Evolutionary conservation across 2,329 filamentous ascomycete species (phyloP).

Genomic region (Penicillium sp.): DNA sequence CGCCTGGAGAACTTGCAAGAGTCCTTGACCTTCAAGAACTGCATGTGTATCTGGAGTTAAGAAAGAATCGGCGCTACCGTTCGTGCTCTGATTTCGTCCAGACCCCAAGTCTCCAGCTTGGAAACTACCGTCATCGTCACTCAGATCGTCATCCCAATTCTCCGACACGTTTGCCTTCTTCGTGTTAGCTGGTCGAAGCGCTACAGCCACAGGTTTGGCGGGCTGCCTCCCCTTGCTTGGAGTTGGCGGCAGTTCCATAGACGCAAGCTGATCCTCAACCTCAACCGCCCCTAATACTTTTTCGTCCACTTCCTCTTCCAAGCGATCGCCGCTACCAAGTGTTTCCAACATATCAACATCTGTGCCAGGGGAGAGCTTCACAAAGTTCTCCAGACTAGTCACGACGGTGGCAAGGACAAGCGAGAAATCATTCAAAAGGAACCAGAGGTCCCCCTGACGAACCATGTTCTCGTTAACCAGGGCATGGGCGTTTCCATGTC

Average conservation of each 20-base stretch:
- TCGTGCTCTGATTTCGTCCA: conserved; percentile 9
- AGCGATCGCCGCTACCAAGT: background rate
- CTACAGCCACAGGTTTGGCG: conserved; percentile 14
- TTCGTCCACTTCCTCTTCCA: background rate
- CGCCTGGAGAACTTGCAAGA: conserved; percentile 15
- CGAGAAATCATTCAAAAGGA: conserved; percentile 5
- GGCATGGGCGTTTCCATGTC: conserved; percentile 61
- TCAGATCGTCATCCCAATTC: conserved; percentile 1
- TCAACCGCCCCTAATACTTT: background rate
- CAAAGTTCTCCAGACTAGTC: background rate
- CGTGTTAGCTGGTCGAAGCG: conserved; percentile 25
- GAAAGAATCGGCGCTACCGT: conserved; percentile 20
- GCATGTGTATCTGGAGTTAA: background rate
- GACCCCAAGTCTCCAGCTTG: background rate
- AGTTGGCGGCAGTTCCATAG: background rate
- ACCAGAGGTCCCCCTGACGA: conserved; percentile 51
- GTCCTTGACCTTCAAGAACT: background rate
- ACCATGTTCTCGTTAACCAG: conserved; percentile 64
- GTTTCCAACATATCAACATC: background rate
- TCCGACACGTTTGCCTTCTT: conserved; percentile 9
- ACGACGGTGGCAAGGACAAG: background rate
- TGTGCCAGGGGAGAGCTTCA: background rate
- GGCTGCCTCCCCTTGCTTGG: background rate
- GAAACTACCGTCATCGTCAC: background rate
- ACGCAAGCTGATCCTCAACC: background rate